A percentile compares a stretch with the other conserved stretches of the same genome.
Evolutionary conservation across 352 stramenopile genomes (phyloP).

Genomic region (Peronospora belbahrii): DNA sequence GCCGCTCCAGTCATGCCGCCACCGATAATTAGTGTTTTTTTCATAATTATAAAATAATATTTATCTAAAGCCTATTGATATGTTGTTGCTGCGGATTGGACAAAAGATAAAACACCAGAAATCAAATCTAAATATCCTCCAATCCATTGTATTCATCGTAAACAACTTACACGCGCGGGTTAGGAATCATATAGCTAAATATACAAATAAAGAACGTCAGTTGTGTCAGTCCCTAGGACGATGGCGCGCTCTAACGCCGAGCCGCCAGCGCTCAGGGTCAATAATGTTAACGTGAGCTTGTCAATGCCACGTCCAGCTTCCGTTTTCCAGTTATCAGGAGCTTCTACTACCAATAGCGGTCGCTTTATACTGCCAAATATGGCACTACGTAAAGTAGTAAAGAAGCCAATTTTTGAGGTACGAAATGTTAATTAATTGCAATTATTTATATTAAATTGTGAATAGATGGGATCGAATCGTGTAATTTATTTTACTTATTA

Average conservation of each 20-base stretch:
- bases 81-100: constrained; percentile 10
- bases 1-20: constrained; percentile 52
- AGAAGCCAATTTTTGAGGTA: constrained; percentile 72
- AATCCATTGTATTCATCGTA: constrained; percentile 4
- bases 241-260: constrained; percentile 23
- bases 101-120: constrained; percentile 14
- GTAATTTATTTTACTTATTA: too few species aligned
- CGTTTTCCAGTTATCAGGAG: constrained; percentile 28
- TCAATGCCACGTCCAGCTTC: constrained; percentile 7
- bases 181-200: too few species aligned
- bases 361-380: constrained; percentile 46
- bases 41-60: constrained; percentile 22
- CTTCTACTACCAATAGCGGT: constrained; percentile 9
- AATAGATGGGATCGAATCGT: too few species aligned
- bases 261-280: constrained; percentile 7
- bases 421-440: background rate
- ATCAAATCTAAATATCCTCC: background rate
- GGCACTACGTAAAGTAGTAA: constrained; percentile 57
- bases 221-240: constrained; percentile 3
- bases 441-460: background rate
- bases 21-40: constrained; percentile 52
- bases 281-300: constrained; percentile 19
- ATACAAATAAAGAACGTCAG: constrained; percentile 18
- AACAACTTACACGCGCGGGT: too few species aligned
- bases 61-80: constrained; percentile 7